Evolutionary conservation across 1,284 basidiomycete genomes (phyloP).

Genomic region (Cutaneotrichosporon mucoides): DNA sequence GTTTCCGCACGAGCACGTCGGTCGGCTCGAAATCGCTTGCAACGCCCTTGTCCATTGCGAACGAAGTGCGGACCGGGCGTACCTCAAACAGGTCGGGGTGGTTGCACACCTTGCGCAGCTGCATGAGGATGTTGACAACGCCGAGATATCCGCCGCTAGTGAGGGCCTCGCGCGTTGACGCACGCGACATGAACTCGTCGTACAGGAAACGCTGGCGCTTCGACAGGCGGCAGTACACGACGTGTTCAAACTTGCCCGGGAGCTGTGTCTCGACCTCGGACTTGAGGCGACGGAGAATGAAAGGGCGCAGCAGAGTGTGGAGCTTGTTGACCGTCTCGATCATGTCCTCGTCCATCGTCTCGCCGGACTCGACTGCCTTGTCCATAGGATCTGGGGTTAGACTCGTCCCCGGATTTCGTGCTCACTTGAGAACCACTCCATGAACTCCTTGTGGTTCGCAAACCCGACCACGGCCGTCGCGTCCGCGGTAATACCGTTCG

Average conservation of each 20-base stretch:
- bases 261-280: slow-evolving; percentile 94
- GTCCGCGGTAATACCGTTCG: slow-evolving; percentile 56
- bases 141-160: slow-evolving; percentile 73
- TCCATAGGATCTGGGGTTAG: slow-evolving; percentile 71
- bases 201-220: slow-evolving; percentile 95
- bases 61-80: slow-evolving; percentile 86
- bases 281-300: slow-evolving; percentile 89
- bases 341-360: slow-evolving; percentile 73
- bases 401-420: not conserved
- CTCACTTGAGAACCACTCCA: slow-evolving; percentile 94
- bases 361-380: slow-evolving; percentile 86
- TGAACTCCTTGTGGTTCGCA: slow-evolving; percentile 89
- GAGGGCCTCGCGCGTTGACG: slow-evolving; percentile 80
- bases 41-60: slow-evolving; percentile 77
- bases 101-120: slow-evolving; percentile 90
- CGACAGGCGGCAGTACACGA: slow-evolving; percentile 84
- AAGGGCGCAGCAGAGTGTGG: slow-evolving; percentile 88
- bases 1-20: slow-evolving; percentile 75
- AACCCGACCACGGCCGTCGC: slow-evolving; percentile 66
- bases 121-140: slow-evolving; percentile 97
- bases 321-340: slow-evolving; percentile 82
- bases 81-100: slow-evolving; percentile 96
- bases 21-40: slow-evolving; percentile 81
- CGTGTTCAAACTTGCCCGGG: slow-evolving; percentile 91
- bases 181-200: slow-evolving; percentile 95